Evolutionary conservation across 441 rosid species (phyloP).

Genomic region (Populus hybrid): DNA sequence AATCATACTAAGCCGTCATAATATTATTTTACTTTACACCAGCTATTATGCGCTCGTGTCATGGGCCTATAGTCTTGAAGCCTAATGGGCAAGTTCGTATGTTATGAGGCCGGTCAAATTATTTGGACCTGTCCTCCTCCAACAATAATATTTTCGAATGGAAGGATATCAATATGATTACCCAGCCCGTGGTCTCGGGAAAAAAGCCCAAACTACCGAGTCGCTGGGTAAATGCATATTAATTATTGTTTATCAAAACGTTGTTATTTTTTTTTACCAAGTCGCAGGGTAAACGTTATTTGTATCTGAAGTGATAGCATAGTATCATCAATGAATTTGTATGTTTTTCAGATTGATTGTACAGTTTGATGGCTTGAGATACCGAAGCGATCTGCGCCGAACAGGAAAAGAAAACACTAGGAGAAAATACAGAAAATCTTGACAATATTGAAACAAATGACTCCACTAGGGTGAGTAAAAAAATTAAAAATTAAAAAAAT

Average conservation of each 20-base stretch:
- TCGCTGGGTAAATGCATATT: neutral
- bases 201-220: neutral
- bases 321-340: no score
- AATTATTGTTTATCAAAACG: no score
- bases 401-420: no score
- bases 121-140: neutral
- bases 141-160: neutral
- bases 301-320: no score
- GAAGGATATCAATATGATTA: neutral
- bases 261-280: no score
- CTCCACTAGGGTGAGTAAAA: no score
- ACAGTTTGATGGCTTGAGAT: no score
- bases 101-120: neutral
- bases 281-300: no score
- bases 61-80: neutral
- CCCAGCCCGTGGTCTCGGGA: neutral
- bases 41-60: neutral
- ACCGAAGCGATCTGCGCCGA: no score
- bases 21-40: neutral
- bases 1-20: no score
- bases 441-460: neutral
- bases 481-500: no score
- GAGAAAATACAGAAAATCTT: neutral
- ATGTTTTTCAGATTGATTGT: neutral
- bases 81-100: neutral